Percentiles rank a stretch among this genome's conserved stretches.
phyloP scores from a whole-genome alignment of 2,329 filamentous ascomycete genomes.

The Xylariaceae sp. region DNA sequence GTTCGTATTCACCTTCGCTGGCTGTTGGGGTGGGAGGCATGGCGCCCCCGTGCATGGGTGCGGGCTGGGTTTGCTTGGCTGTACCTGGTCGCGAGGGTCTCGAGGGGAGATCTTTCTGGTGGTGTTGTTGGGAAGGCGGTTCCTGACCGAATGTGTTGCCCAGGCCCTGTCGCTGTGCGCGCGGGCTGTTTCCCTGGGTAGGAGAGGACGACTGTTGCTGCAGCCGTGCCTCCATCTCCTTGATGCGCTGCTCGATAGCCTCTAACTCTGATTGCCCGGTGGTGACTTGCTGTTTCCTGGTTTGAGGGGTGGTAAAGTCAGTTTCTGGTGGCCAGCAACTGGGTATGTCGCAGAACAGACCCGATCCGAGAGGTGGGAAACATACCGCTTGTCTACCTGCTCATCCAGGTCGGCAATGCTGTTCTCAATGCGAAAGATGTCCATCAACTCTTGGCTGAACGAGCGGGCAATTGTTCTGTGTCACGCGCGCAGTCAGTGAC shows the following conservation, averaged over 20 bases:
- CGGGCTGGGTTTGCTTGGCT: conserved; percentile 44
- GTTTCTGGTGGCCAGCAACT: conserved; percentile 1
- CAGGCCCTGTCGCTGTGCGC: conserved; percentile 25
- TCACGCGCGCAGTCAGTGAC: conserved; percentile 15
- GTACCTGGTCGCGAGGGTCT: conserved; percentile 48
- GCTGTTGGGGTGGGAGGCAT: conserved; percentile 58
- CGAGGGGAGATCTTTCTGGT: conserved; percentile 9
- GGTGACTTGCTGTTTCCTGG: conserved; percentile 74
- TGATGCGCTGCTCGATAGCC: conserved; percentile 76
- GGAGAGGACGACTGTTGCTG: conserved; percentile 27
- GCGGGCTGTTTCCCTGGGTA: conserved; percentile 13
- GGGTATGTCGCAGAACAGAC: not conserved
- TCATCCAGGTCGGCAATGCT: conserved; percentile 69
- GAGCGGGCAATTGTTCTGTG: conserved; percentile 78
- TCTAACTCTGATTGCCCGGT: conserved; percentile 76
- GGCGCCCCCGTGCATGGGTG: conserved; percentile 48
- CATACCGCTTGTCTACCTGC: conserved; percentile 78
- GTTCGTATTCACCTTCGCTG: conserved; percentile 59
- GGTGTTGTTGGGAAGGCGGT: conserved; percentile 18
- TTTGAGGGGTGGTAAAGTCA: conserved; percentile 6
- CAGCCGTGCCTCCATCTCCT: conserved; percentile 79
- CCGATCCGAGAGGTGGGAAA: too few species aligned
- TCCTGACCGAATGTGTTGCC: conserved; percentile 22
- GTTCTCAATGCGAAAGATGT: conserved; percentile 84
- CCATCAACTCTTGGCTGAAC: conserved; percentile 81